A percentile compares a stretch with the other conserved stretches of the same genome.
phyloP scores from a whole-genome alignment of 257 asterid genomes.

The Pogostemon cablin region DNA sequence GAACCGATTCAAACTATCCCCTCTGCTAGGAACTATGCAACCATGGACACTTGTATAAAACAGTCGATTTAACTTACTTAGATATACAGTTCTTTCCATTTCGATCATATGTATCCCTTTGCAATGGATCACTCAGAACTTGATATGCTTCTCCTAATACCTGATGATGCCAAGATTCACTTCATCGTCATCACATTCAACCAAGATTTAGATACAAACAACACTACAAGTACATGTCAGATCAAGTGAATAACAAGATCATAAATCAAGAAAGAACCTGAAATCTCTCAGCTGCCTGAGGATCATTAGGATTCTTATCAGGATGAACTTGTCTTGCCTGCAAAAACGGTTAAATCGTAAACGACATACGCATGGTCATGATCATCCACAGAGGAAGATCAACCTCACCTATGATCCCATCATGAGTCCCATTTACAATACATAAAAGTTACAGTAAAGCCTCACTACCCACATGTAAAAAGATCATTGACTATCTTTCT shows the following conservation, averaged over 20 bases:
- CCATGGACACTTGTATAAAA: no score
- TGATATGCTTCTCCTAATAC: slow-evolving; percentile 92
- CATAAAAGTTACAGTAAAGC: no score
- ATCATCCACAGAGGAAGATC: no score
- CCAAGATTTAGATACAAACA: no score
- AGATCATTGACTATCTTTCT: no score
- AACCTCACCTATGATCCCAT: no score
- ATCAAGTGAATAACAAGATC: no score
- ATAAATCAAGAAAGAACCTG: slow-evolving; percentile 48
- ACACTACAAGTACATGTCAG: no score
- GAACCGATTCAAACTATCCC: no score
- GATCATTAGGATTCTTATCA: slow-evolving; percentile 84
- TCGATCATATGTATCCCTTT: slow-evolving; percentile 74
- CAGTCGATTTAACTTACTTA: slow-evolving; percentile 41
- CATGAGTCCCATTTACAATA: no score
- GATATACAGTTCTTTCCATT: slow-evolving; percentile 77
- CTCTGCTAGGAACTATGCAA: no score
- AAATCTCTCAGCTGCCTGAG: slow-evolving; percentile 84
- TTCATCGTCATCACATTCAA: neutral
- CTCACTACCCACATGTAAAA: no score
- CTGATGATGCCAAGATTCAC: slow-evolving; percentile 38
- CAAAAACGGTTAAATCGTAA: neutral
- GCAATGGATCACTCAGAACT: slow-evolving; percentile 81
- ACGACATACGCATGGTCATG: neutral
- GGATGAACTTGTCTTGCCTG: slow-evolving; percentile 98